Percentiles rank a stretch among this genome's conserved stretches.
These are phyloP conservation scores for Ustilago xerochloae DNA, from an alignment of 1,284 basidiomycete genomes.

Conservation along the genomic window DNA sequence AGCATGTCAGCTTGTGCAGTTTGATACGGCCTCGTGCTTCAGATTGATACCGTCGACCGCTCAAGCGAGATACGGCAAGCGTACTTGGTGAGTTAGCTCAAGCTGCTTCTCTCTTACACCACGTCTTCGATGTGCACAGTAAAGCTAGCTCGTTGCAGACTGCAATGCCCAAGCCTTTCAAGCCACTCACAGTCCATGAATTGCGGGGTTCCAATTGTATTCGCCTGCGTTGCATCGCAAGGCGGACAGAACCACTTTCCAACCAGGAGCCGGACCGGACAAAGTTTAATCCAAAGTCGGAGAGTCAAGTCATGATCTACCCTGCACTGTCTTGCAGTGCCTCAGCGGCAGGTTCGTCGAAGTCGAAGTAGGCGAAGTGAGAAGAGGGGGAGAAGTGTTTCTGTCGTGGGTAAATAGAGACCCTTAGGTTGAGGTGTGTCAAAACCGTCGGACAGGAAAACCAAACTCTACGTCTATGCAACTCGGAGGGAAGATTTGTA, in stretches of 20 bases:
- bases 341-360: not conserved
- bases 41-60: too few species aligned
- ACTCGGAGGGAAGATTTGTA: constrained; percentile 13
- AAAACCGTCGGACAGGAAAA: not conserved
- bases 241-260: not conserved
- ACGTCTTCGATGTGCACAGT: not conserved
- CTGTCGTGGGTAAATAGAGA: constrained; percentile 20
- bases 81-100: not conserved
- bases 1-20: too few species aligned
- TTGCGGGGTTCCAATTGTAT: not conserved
- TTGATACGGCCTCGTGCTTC: too few species aligned
- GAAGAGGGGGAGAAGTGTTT: constrained; percentile 4
- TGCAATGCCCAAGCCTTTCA: not conserved
- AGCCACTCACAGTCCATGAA: not conserved
- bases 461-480: constrained; percentile 19
- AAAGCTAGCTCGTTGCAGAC: not conserved
- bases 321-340: not conserved
- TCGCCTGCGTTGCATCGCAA: not conserved
- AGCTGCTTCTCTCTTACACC: not conserved
- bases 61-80: constrained; percentile 2
- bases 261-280: not conserved
- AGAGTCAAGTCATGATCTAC: constrained; percentile 29
- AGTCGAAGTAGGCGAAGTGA: not conserved
- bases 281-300: constrained; percentile 3
- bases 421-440: not conserved